Percentiles rank a stretch among this genome's conserved stretches.
These are phyloP conservation scores for Epichloe baconii DNA, from an alignment of 2,329 filamentous ascomycete genomes.

Conservation along the genomic window DNA sequence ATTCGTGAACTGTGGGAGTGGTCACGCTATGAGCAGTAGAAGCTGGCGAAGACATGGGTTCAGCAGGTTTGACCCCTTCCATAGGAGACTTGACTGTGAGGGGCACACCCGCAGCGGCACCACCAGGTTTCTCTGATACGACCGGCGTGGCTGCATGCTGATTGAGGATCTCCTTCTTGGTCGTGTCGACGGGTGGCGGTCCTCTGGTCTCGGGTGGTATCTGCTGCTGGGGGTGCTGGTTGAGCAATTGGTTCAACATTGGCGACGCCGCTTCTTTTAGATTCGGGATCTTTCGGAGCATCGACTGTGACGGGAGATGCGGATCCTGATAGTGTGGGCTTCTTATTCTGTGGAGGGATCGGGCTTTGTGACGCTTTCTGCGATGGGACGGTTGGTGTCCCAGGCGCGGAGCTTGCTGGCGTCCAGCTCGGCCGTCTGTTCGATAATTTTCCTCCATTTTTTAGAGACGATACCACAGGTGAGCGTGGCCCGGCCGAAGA, in stretches of 20 bases:
- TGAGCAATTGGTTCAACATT: neutral
- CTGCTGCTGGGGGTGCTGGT: neutral
- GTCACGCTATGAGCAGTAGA: conserved; percentile 64
- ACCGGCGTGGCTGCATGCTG: neutral
- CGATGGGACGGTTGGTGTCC: neutral
- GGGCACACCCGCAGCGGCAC: neutral
- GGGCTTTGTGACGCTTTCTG: conserved; percentile 1
- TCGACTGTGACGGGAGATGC: neutral
- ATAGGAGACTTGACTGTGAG: conserved; percentile 21
- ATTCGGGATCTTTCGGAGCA: neutral
- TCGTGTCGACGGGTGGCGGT: neutral
- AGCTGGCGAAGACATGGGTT: conserved; percentile 39
- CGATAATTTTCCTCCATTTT: conserved; percentile 7
- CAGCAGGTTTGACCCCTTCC: conserved; percentile 25
- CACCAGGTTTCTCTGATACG: neutral
- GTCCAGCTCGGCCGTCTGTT: conserved; percentile 6
- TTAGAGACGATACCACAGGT: conserved; percentile 5
- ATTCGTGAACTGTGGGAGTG: conserved; percentile 55
- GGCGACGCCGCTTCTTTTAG: neutral
- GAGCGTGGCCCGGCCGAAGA: conserved; percentile 5
- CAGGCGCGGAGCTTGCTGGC: conserved; percentile 4
- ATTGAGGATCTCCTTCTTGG: neutral
- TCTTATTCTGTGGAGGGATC: conserved; percentile 3
- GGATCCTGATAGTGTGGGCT: neutral
- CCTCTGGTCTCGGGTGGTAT: neutral